Evolutionary conservation across 2,329 filamentous ascomycete species (phyloP), one percentile per base, ranked within the genome.

Genomic region (Calonectria fujianensis): DNA sequence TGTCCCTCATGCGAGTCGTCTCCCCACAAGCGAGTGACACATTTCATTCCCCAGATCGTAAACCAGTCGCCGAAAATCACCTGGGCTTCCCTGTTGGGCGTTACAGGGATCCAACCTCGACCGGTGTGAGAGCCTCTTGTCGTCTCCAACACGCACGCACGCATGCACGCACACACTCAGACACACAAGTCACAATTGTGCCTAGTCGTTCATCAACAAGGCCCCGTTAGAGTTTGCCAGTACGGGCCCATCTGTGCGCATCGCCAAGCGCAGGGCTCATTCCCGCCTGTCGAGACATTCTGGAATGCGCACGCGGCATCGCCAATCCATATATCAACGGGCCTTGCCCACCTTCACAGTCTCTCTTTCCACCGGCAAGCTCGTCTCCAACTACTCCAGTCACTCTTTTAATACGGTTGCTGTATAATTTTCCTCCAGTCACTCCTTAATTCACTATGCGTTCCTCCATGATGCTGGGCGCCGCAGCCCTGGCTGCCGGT

Each of bases 401-500:
- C 70, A 52, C 24, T 72, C 69, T 39, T 72, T 48, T 48, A 48
- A 48, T 48, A 48, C 45, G 45, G 45, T 48, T 48, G 20, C 37
- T 35, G 13, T 24, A 45, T 54, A 27, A 54, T 29, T 18, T 54
- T 16, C 14, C 41, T 45, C 27, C 29, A 39, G 69, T 72, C 70
- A 52, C 24, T 72, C 69, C 51, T 72, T 72, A 63, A 20, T 66
- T 74, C 66, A 74, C 66, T 54, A 68, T 66, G 74, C 74, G 69
- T 39, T 71, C 69, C 64, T 39, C 76, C 20, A 59, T 73, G 24
- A 37, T 77, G 52, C 70, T 75, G 3, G 51, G 75, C 13, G 63
- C 79, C 52, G 80, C 75, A 24, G 73, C 77, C 2, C 73, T 79
- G 11, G 73, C 74, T 27, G 74, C 73, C 11, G 74, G 80, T 24